These are phyloP conservation scores for Neostapfia colusana DNA, from an alignment of 176 grass and related monocot species.

Conservation along the genomic window DNA sequence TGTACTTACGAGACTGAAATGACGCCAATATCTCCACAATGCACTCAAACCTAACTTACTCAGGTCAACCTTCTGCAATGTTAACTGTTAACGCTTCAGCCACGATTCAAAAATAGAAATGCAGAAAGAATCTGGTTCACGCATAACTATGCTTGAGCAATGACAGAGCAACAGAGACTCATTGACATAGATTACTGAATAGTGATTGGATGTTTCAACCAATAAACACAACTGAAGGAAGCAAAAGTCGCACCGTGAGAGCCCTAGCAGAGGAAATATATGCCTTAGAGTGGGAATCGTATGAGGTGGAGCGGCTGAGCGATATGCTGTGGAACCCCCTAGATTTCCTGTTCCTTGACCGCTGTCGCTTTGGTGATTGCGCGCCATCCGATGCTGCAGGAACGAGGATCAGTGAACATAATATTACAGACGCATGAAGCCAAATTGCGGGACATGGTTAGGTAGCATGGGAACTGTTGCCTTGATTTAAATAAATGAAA, in stretches of 20 bases:
- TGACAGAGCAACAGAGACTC: neutral
- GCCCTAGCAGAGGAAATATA: conserved; percentile 56
- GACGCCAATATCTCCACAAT: conserved; percentile 84
- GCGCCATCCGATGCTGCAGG: conserved; percentile 56
- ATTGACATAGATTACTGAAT: conserved; percentile 16
- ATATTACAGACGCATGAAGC: neutral
- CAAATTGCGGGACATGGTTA: conserved; percentile 8
- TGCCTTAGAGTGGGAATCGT: conserved; percentile 69
- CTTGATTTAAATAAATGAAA: conserved; percentile 2
- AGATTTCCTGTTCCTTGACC: conserved; percentile 51
- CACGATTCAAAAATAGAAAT: neutral
- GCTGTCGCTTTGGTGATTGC: conserved; percentile 64
- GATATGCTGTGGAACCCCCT: conserved; percentile 63
- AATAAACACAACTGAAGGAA: conserved; percentile 23
- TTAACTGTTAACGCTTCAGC: neutral
- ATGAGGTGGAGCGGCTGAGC: conserved; percentile 60
- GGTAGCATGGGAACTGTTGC: neutral
- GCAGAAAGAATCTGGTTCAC: neutral
- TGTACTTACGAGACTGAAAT: conserved; percentile 74
- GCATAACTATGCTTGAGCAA: conserved; percentile 17
- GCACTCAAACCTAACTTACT: conserved; percentile 80
- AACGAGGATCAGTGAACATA: conserved; percentile 22
- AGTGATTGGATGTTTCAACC: conserved; percentile 14
- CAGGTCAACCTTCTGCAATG: conserved; percentile 78
- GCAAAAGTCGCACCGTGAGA: conserved; percentile 49